Evolutionary conservation across 225 moss, liverwort and hornwort genomes (phyloP).

Genomic region (Rhytidiadelphus loreus): DNA sequence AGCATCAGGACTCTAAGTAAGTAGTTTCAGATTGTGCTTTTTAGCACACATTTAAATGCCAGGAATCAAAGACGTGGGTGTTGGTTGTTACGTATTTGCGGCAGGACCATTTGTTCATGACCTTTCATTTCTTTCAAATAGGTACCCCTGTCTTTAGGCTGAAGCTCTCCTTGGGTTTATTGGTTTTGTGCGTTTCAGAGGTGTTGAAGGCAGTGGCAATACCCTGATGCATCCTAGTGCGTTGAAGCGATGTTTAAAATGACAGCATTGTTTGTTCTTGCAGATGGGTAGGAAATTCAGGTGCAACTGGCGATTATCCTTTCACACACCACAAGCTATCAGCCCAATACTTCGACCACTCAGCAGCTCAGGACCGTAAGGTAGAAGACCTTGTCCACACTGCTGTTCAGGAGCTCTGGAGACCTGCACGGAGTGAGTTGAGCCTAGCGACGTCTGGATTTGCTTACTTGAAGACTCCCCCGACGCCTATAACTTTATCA

Average conservation of each 20-base stretch:
- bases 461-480: slow-evolving; percentile 64
- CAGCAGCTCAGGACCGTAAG: slow-evolving; percentile 94
- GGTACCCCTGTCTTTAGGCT: neutral
- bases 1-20: slow-evolving; percentile 77
- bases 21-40: slow-evolving; percentile 1
- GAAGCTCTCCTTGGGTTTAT: neutral
- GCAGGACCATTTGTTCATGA: neutral
- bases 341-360: slow-evolving; percentile 85
- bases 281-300: slow-evolving; percentile 89
- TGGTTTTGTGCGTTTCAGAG: neutral
- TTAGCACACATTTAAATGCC: neutral
- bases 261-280: neutral
- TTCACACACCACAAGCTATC: slow-evolving; percentile 98
- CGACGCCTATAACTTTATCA: slow-evolving; percentile 58
- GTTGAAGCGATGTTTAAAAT: neutral
- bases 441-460: slow-evolving; percentile 62
- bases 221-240: neutral
- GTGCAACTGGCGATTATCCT: slow-evolving; percentile 92
- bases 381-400: slow-evolving; percentile 95
- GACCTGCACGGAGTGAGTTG: slow-evolving; percentile 83
- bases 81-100: neutral
- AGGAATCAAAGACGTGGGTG: neutral
- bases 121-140: neutral
- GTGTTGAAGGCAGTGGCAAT: neutral
- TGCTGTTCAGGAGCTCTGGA: slow-evolving; percentile 97